These are phyloP conservation scores for Geoglossum glabrum DNA, from an alignment of 495 filamentous ascomycete genomes.

Conservation along the genomic window DNA sequence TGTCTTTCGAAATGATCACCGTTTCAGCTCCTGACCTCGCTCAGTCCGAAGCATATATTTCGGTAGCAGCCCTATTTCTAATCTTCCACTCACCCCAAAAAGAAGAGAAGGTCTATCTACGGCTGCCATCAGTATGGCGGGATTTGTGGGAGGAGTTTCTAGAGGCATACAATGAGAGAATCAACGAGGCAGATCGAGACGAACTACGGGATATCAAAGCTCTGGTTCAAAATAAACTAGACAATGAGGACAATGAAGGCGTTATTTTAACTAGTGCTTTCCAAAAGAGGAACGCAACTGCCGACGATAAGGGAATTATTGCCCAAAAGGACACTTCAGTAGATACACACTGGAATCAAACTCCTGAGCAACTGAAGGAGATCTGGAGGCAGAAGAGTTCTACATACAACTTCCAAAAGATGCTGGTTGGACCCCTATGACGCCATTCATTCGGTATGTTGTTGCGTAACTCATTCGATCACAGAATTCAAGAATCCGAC, in stretches of 20 bases:
- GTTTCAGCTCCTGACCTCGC: conserved; percentile 53
- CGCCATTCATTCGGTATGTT: conserved; percentile 11
- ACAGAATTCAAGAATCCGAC: conserved; percentile 36
- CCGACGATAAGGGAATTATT: conserved; percentile 26
- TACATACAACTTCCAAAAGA: conserved; percentile 35
- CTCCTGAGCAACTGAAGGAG: conserved; percentile 30
- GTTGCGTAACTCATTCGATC: conserved; percentile 25
- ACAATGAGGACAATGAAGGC: conserved; percentile 46
- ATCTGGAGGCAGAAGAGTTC: conserved; percentile 53
- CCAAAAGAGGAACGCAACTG: conserved; percentile 36
- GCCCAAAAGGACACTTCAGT: conserved; percentile 11
- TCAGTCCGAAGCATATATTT: conserved; percentile 75
- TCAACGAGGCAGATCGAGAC: conserved; percentile 45
- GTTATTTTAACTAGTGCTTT: conserved; percentile 53
- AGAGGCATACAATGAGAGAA: conserved; percentile 42
- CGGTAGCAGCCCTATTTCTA: conserved; percentile 61
- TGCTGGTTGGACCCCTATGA: conserved; percentile 23
- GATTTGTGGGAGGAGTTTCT: conserved; percentile 70
- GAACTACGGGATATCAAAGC: conserved; percentile 39
- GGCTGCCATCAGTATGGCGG: conserved; percentile 61
- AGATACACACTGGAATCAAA: conserved; percentile 12
- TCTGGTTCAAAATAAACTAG: conserved; percentile 34
- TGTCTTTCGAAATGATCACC: conserved; percentile 47
- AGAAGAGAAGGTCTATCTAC: conserved; percentile 68
- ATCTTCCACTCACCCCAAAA: conserved; percentile 55